A percentile compares a stretch with the other conserved stretches of the same genome.
Evolutionary conservation across 805 yeast species (phyloP).

Genomic region (Starmerella geochares): DNA sequence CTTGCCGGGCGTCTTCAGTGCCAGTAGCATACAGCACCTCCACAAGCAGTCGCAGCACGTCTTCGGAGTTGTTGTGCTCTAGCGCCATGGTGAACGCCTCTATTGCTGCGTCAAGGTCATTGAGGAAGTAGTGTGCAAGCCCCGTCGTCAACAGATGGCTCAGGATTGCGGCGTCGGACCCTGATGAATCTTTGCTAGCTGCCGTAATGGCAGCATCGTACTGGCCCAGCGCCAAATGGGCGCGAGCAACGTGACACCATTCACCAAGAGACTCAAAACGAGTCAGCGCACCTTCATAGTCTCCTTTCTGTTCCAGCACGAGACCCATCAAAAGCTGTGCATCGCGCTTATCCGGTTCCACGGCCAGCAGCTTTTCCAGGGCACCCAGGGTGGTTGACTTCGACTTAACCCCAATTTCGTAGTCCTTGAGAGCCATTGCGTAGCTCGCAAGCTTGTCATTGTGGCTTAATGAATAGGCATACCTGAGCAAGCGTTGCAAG

Average conservation of each 20-base stretch:
- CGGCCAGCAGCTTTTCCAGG: slow-evolving; percentile 48
- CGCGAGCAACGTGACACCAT: slow-evolving; percentile 50
- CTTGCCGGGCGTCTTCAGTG: slow-evolving; percentile 66
- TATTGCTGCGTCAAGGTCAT: slow-evolving; percentile 55
- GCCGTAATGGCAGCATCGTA: slow-evolving; percentile 49
- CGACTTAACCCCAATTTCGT: slow-evolving; percentile 5
- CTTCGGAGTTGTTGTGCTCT: slow-evolving; percentile 40
- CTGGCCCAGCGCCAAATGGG: slow-evolving; percentile 49
- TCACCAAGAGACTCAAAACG: slow-evolving; percentile 8
- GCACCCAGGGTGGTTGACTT: slow-evolving; percentile 29
- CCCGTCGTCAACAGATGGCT: slow-evolving; percentile 69
- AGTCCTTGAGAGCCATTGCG: slow-evolving; percentile 51
- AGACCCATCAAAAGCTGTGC: slow-evolving; percentile 29
- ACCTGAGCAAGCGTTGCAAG: slow-evolving; percentile 48
- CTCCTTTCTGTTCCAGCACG: slow-evolving; percentile 56
- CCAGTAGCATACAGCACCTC: slow-evolving; percentile 71
- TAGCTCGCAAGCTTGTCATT: slow-evolving; percentile 57
- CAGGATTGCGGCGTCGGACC: slow-evolving; percentile 14
- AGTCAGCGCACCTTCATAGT: slow-evolving; percentile 44
- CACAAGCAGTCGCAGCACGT: slow-evolving; percentile 61
- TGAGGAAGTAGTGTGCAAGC: slow-evolving; percentile 52
- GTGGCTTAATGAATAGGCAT: slow-evolving; percentile 69
- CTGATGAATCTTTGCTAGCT: slow-evolving; percentile 28
- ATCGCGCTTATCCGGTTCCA: slow-evolving; percentile 28
- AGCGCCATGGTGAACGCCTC: slow-evolving; percentile 59